phyloP scores from a whole-genome alignment of 23 red algal genomes.

The Porphyridium purpureum region DNA sequence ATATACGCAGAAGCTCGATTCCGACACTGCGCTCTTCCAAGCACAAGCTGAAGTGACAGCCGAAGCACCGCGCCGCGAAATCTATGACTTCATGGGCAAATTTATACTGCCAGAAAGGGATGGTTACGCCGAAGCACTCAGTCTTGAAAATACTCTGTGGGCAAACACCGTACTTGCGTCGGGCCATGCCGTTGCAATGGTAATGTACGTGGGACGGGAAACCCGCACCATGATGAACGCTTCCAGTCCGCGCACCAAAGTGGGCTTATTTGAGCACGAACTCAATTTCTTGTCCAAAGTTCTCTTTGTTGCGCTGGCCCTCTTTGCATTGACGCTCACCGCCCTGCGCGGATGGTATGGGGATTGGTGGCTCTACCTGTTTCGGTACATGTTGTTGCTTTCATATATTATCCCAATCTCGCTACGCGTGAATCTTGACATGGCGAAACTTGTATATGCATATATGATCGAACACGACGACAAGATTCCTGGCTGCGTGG shows the following conservation, averaged over 20 bases:
- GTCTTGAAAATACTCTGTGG: slow-evolving; percentile 90
- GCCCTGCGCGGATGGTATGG: slow-evolving; percentile 43
- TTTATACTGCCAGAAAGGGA: slow-evolving; percentile 9
- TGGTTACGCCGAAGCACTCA: slow-evolving; percentile 36
- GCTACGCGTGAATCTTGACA: slow-evolving; percentile 90
- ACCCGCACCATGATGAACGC: slow-evolving; percentile 67
- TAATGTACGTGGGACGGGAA: slow-evolving; percentile 80
- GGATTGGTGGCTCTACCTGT: slow-evolving; percentile 69
- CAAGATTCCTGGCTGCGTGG: slow-evolving; percentile 49
- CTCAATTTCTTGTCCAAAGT: slow-evolving; percentile 81
- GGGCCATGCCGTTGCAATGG: slow-evolving; percentile 53
- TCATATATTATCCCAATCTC: slow-evolving; percentile 95
- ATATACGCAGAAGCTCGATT: slow-evolving; percentile 36
- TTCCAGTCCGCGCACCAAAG: slow-evolving; percentile 55
- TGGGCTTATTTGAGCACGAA: slow-evolving; percentile 73
- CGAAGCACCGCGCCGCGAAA: slow-evolving; percentile 68
- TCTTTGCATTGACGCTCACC: slow-evolving; percentile 53
- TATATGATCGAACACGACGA: slow-evolving; percentile 64
- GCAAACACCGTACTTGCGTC: slow-evolving; percentile 85
- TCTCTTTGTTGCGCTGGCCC: slow-evolving; percentile 70
- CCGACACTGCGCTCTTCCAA: slow-evolving; percentile 37
- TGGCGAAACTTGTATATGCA: slow-evolving; percentile 79
- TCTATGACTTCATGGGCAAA: slow-evolving; percentile 87
- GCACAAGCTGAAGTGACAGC: slow-evolving; percentile 28
- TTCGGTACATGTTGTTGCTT: slow-evolving; percentile 85